These are phyloP conservation scores for Rhynchosporium secalis DNA, from an alignment of 2,329 filamentous ascomycete genomes.

Conservation along the genomic window DNA sequence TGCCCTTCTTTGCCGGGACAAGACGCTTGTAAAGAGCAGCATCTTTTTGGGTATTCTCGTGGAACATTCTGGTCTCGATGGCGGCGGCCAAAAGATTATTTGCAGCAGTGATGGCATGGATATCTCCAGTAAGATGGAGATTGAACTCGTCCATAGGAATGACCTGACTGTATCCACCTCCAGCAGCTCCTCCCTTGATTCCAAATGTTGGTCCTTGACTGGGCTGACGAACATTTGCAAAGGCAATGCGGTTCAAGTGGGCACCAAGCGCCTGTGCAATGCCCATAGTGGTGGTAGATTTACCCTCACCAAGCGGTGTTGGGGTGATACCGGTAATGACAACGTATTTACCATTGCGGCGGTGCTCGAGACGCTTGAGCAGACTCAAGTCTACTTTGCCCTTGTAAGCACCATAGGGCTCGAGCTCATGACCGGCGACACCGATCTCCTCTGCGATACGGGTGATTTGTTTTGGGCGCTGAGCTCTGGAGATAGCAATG, in stretches of 20 bases:
- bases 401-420: slow-evolving; percentile 94
- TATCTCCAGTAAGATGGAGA: slow-evolving; percentile 94
- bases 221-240: slow-evolving; percentile 95
- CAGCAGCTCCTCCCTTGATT: slow-evolving; percentile 97
- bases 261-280: slow-evolving; percentile 89
- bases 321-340: slow-evolving; percentile 95
- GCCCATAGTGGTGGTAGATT: slow-evolving; percentile 97
- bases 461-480: slow-evolving; percentile 90
- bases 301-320: slow-evolving; percentile 93
- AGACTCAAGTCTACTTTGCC: slow-evolving; percentile 87
- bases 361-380: slow-evolving; percentile 81
- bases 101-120: slow-evolving; percentile 93
- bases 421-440: slow-evolving; percentile 83
- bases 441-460: slow-evolving; percentile 82
- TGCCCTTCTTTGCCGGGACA: slow-evolving; percentile 86
- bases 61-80: slow-evolving; percentile 97
- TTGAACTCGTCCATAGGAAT: slow-evolving; percentile 99
- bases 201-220: slow-evolving; percentile 98
- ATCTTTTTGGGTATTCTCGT: slow-evolving; percentile 94
- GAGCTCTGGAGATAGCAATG: slow-evolving; percentile 85
- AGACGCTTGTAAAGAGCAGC: slow-evolving; percentile 82
- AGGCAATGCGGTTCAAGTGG: slow-evolving; percentile 82
- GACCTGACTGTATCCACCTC: slow-evolving; percentile 97
- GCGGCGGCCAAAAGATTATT: slow-evolving; percentile 97
- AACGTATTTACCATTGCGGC: slow-evolving; percentile 85